Base-by-base conservation (phyloP, 2,329 filamentous ascomycete genomes). In the Penicillium sp. region DNA sequence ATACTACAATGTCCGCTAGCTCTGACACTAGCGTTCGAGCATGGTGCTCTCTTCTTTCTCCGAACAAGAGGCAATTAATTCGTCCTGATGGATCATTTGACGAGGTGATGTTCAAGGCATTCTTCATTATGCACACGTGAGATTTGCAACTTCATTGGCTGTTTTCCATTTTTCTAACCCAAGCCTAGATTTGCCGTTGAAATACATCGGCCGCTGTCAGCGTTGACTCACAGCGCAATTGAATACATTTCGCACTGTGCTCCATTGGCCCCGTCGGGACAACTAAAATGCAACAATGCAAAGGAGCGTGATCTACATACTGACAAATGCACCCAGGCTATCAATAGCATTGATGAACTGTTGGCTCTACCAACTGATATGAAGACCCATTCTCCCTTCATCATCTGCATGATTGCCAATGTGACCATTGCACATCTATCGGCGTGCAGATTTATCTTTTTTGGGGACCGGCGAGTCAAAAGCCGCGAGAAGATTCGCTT, bases 101-200 rank as follows among this genome's bases (percentile, higher is more conserved):
- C 44, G 65, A 69, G 72, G 87, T 94, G 81, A 85, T 94, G 69
- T 94, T 94, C 74, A 89, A 93, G 70, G 90, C 89, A 1, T 85
- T 90, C 62, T 90, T 92, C 81, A 89, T 93, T 66, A 80, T 80
- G 44, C 72, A 81, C 35, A 65, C 61, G 65, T 69, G 53, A 40
- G 62, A 29, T 20, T 2, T 20, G 2, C 5, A 16, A 26, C 48
- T 61, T 80, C 88, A 59, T 2, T 24, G 3, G 5, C 9, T 29
- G 2, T 13, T 29, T 5, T 29, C n/a, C 5, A 18, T 42, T 32
- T 44, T 11, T 53, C 37, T 54, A 13, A 54, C 31, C 14, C 2
- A 13, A 24, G 0, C 29, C 3, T 40, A 77, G 74, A 14, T 67
- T 70, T 31, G 69, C 63, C 1, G 66, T 77, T 14, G 71, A 72